Base-by-base conservation (phyloP, 2,329 filamentous ascomycete species). In the Dothistroma pini region DNA sequence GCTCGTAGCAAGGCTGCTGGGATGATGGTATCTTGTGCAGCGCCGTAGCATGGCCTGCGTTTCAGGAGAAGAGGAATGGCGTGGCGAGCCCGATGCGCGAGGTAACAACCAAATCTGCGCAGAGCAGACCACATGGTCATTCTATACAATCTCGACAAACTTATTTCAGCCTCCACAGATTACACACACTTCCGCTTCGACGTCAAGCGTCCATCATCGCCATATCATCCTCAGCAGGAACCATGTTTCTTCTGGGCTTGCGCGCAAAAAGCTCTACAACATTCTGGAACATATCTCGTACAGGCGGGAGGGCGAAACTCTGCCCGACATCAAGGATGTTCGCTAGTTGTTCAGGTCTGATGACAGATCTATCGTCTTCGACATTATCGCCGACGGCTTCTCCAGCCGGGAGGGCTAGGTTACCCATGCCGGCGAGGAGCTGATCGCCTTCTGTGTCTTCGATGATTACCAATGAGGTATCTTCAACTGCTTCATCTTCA, bases 221-320 rank as follows among this genome's bases (percentile, higher is more conserved):
- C 52, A 62, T 52, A 38, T 35, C 54, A 35, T 64, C 60, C 38
- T 25, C 41, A 53, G 51, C 51, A 16, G 14, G 6, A 14, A 47
- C 25, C 12, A 54, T 22, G 14, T 41, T 57, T 22, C 19, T 44
- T 58, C 63, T 49, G 14, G 84, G 81, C 72, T 84, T 87, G 62
- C 83, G 78, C 1, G 84, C 82, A 72, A 89, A 86, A 64, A 90
- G 71, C 5, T 79, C 84, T 12, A 88, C 83, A 44, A 93, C 86
- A 74, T 86, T 85, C 74, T 88, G 86, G 71, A 93, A 92, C 77
- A 91, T 83, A 64, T 91, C 89, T 74, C 89, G 86, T 22, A 93
- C 84, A 11, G 88, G 85, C 22, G 88, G 86, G 69, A 89, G 82
- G 0, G 88, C 86, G 70, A 89, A 89, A 3, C 86, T 83, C 1